These are phyloP conservation scores for Centrapalus pauciflorus DNA, from an alignment of 129 eudicot genomes.

Conservation along the genomic window DNA sequence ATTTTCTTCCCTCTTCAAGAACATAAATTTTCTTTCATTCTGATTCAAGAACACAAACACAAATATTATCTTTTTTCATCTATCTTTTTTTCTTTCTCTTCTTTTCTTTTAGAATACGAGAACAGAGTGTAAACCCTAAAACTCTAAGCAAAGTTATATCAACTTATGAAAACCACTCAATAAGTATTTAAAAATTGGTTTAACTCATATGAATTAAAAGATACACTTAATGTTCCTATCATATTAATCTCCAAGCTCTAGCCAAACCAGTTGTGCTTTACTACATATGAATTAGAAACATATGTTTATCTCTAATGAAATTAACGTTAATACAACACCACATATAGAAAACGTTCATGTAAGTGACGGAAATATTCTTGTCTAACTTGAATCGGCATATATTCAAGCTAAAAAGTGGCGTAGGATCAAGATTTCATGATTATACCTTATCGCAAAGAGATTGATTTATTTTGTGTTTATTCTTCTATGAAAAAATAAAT, in stretches of 20 bases:
- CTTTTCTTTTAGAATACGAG: too few species aligned
- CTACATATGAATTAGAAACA: neutral
- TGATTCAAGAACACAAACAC: too few species aligned
- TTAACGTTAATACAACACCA: conserved; percentile 21
- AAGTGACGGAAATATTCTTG: conserved; percentile 13
- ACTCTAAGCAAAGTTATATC: conserved; percentile 8
- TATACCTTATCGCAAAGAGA: conserved; percentile 13
- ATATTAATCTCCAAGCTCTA: neutral
- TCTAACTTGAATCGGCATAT: conserved; percentile 23
- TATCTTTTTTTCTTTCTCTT: too few species aligned
- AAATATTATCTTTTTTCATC: too few species aligned
- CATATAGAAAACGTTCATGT: neutral
- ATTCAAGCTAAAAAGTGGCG: conserved; percentile 10
- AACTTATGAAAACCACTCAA: neutral
- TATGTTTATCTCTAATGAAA: neutral
- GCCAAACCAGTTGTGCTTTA: too few species aligned
- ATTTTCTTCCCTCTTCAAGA: too few species aligned
- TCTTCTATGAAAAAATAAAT: neutral
- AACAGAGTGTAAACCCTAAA: too few species aligned
- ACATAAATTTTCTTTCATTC: too few species aligned
- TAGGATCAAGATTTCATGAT: conserved; percentile 4
- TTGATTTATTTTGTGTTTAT: conserved; percentile 15
- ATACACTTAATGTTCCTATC: neutral
- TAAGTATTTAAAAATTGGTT: neutral
- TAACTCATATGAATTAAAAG: neutral